Evolutionary conservation across 768 basidiomycete species (phyloP), one percentile per base, ranked within the genome.

Genomic region (Gymnopilus dilepis): DNA sequence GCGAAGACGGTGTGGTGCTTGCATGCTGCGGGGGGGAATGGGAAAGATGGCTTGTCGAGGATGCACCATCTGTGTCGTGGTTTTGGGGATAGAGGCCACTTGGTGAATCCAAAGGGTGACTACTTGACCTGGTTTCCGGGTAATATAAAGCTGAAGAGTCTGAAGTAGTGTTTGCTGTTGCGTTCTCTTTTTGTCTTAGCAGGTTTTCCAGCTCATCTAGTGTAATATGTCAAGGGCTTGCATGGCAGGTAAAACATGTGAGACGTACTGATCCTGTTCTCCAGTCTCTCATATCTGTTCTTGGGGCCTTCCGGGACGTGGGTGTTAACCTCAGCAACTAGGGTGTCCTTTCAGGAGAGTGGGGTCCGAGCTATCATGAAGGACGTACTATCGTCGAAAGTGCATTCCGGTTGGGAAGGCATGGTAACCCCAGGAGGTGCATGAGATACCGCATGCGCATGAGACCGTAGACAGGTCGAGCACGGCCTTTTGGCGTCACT

Each of bases 401-500:
- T 91, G 69, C 91, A 92, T 57, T 89, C 86, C 12, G 87, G 89
- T 47, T 76, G 77, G 0, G 82, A 69, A 0, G 89, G 86, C 45
- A 88, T 66, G 47, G 76, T 75, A 1, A 78, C 77, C 40, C 86
- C 87, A 28, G 87, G 80, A 1, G 84, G 78, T 12, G 88, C 83
- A 74, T 89, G 89, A 12, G 83, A 80, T 55, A 84, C 69, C 8
- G 88, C 84, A 74, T 91, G 88, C 1, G 87, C 80, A 78, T 91
- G 89, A 21, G 90, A 91, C 31, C 90, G 84, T 60, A 87, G 78
- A 69, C 91, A 92, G 2, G 91, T 92, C 26, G 90, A 87, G 69
- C 91, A 92, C 4, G 91, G 91, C 41, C 87, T 77, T 69, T 88
- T 86, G 6, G 90, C 89, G 67, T 92, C 91, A 70, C 90, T 92